Conservation (phyloP, 768 basidiomycete genomes). For the Kwoniella sp. region DNA sequence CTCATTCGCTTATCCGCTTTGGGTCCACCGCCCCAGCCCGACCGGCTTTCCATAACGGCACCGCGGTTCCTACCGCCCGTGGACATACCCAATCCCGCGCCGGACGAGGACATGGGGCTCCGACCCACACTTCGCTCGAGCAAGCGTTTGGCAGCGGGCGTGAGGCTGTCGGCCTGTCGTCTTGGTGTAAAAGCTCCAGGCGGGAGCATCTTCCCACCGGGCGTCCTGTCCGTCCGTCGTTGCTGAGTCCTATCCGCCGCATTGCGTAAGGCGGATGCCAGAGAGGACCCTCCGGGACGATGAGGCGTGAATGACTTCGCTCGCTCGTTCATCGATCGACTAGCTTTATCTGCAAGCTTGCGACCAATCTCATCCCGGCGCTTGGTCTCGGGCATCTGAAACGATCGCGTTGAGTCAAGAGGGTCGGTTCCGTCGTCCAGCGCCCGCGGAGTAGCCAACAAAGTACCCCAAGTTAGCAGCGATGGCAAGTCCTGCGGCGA, state of each 20-base stretch:
- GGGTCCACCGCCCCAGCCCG: constrained; percentile 18
- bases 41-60: constrained; percentile 36
- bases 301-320: constrained; percentile 40
- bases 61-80: constrained; percentile 32
- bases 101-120: constrained; percentile 19
- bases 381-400: constrained; percentile 72
- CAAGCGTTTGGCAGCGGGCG: constrained; percentile 76
- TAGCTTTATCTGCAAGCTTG: constrained; percentile 73
- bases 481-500: constrained; percentile 79
- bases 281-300: constrained; percentile 36
- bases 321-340: constrained; percentile 64
- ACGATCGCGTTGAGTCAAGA: constrained; percentile 53
- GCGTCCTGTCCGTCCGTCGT: constrained; percentile 41
- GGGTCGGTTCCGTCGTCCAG: constrained; percentile 54
- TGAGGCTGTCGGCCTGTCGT: constrained; percentile 68
- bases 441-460: constrained; percentile 85
- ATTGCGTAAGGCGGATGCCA: constrained; percentile 50
- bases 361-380: constrained; percentile 75
- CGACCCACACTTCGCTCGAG: constrained; percentile 55
- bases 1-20: constrained; percentile 15
- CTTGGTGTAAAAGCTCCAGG: constrained; percentile 66
- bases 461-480: constrained; percentile 95
- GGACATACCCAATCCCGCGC: constrained; percentile 8
- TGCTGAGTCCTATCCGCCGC: constrained; percentile 42
- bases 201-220: constrained; percentile 64